Evolutionary conservation across 768 basidiomycete genomes (phyloP).

Genomic region (Candolleomyces aberdarensis): DNA sequence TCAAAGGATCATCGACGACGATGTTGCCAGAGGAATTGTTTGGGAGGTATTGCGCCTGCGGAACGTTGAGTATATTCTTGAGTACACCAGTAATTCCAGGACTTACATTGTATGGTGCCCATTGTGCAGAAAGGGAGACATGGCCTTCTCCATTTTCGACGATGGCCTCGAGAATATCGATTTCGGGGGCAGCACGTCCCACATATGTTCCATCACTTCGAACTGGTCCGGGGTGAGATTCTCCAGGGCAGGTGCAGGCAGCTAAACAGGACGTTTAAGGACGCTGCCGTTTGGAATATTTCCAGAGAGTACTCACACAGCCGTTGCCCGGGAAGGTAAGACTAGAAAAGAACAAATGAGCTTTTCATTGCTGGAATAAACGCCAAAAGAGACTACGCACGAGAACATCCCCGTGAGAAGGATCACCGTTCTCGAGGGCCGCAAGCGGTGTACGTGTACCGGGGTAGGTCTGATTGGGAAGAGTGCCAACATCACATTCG

Average conservation of each 20-base stretch:
- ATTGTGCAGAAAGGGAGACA: conserved; percentile 53
- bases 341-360: conserved; percentile 25
- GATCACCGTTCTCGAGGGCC: conserved; percentile 39
- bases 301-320: conserved; percentile 19
- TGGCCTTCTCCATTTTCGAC: conserved; percentile 22
- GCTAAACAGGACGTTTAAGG: conserved; percentile 11
- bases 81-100: conserved; percentile 20
- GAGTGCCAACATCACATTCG: conserved; percentile 75
- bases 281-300: not conserved
- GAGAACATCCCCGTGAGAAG: conserved; percentile 31
- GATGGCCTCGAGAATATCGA: conserved; percentile 60
- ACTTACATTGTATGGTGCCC: conserved; percentile 57
- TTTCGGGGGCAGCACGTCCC: conserved; percentile 60
- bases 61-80: conserved; percentile 14
- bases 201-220: conserved; percentile 47
- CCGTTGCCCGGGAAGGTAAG: conserved; percentile 65
- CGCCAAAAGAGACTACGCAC: conserved; percentile 14
- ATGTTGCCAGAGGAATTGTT: conserved; percentile 40
- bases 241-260: conserved; percentile 37
- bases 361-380: not conserved
- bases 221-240: conserved; percentile 36
- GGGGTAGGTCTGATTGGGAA: conserved; percentile 70
- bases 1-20: conserved; percentile 43
- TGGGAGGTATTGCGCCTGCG: conserved; percentile 54
- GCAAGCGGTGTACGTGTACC: conserved; percentile 46